These are phyloP conservation scores for Alternaria sp. DNA, from an alignment of 2,329 filamentous ascomycete species.

Conservation along the genomic window DNA sequence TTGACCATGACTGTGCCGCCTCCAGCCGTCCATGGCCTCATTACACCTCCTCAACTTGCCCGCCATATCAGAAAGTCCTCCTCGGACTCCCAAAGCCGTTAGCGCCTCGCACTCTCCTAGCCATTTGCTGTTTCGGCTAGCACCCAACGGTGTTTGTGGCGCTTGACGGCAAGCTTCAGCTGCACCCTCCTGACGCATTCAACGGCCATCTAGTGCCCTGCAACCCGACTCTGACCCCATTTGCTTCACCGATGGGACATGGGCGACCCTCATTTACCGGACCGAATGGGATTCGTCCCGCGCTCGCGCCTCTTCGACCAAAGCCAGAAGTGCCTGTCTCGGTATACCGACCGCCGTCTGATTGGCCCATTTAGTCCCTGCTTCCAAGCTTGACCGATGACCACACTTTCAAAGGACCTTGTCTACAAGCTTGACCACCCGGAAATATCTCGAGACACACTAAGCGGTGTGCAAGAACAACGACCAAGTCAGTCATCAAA, in stretches of 20 bases:
- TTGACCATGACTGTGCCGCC: slow-evolving; percentile 6
- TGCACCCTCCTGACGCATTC: slow-evolving; percentile 18
- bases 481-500: slow-evolving; percentile 5
- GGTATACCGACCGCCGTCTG: slow-evolving; percentile 8
- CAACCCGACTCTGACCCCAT: slow-evolving; percentile 11
- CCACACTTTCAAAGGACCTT: slow-evolving; percentile 5
- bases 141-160: slow-evolving; percentile 18
- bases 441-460: slow-evolving; percentile 2
- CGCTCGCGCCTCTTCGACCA: slow-evolving; percentile 3
- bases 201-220: slow-evolving; percentile 16
- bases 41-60: background rate
- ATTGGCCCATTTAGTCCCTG: slow-evolving; percentile 11
- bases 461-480: slow-evolving; percentile 11
- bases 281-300: slow-evolving; percentile 16
- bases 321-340: slow-evolving; percentile 2
- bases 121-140: slow-evolving; percentile 16
- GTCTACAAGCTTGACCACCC: slow-evolving; percentile 12
- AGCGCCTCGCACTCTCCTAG: slow-evolving; percentile 1
- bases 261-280: slow-evolving; percentile 12
- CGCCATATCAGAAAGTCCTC: slow-evolving; percentile 2
- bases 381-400: slow-evolving; percentile 11
- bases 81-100: slow-evolving; percentile 3
- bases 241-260: slow-evolving; percentile 15
- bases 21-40: background rate
- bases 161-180: slow-evolving; percentile 7